These are phyloP conservation scores for Nicotiana tomentosiformis DNA, from an alignment of 257 asterid species.

Conservation along the genomic window DNA sequence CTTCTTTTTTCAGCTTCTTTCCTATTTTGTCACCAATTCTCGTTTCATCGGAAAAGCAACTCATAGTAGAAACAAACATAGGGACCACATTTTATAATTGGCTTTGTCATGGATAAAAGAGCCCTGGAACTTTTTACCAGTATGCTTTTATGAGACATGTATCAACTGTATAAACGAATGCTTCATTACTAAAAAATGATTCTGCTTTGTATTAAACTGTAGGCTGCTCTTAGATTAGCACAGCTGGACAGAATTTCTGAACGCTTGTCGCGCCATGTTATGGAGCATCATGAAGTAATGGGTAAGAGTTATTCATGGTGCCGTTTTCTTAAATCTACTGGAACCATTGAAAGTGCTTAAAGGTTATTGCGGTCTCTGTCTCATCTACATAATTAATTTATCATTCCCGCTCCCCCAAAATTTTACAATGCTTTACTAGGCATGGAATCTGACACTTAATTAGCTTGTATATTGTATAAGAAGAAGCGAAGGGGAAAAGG, in stretches of 20 bases:
- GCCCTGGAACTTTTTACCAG: neutral
- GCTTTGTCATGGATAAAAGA: constrained; percentile 1
- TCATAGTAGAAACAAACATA: neutral
- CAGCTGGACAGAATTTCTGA: constrained; percentile 89
- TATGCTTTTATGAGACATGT: neutral
- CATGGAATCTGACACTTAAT: neutral
- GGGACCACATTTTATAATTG: neutral
- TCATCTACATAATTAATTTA: neutral
- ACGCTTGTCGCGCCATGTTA: constrained; percentile 87
- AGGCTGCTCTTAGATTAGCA: constrained; percentile 88
- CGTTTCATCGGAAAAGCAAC: neutral
- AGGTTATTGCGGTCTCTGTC: constrained; percentile 9
- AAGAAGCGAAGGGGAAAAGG: neutral
- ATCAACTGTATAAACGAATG: neutral
- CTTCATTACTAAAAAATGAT: neutral
- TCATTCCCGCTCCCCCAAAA: neutral
- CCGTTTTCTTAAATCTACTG: neutral
- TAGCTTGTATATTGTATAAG: neutral
- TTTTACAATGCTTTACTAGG: neutral
- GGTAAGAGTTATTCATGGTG: constrained; percentile 51
- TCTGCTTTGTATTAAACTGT: constrained; percentile 27
- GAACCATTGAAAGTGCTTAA: neutral
- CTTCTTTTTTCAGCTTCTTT: neutral
- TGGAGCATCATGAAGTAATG: constrained; percentile 99
- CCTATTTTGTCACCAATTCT: neutral